Conservation (phyloP, 768 basidiomycete genomes). For the Hericium coralloides region DNA sequence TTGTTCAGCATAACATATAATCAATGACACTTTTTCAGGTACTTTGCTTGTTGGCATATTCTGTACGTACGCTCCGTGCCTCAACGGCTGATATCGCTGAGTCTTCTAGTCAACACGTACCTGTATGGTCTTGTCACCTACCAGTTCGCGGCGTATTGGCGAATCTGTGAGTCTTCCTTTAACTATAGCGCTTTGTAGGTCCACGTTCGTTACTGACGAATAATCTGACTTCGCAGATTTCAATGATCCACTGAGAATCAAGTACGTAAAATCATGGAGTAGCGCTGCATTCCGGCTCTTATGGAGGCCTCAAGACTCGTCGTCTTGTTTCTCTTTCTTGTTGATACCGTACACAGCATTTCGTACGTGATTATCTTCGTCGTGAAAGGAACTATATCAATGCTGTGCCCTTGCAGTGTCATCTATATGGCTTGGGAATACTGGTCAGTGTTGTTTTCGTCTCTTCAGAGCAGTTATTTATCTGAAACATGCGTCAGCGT, state of each 20-base stretch:
- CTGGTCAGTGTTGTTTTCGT: neutral
- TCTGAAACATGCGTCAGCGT: neutral
- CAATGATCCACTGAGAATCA: neutral
- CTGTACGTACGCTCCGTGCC: neutral
- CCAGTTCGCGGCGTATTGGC: slow-evolving; percentile 33
- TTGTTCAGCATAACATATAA: neutral
- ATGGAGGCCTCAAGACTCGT: neutral
- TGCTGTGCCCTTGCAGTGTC: neutral
- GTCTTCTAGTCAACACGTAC: slow-evolving; percentile 13
- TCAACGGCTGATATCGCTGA: neutral
- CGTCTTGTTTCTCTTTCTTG: neutral
- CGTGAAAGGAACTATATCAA: neutral
- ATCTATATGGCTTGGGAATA: neutral
- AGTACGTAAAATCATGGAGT: neutral
- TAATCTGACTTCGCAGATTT: neutral
- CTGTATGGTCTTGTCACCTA: slow-evolving; percentile 34
- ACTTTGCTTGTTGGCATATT: neutral
- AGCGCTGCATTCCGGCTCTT: no score
- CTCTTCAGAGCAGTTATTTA: neutral
- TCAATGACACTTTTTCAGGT: neutral
- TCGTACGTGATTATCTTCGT: neutral
- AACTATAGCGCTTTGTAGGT: no score
- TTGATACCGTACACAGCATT: neutral
- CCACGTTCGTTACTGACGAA: neutral
- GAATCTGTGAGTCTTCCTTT: slow-evolving; percentile 9